Base-by-base conservation (phyloP, 768 basidiomycete species). In the Termitomyces sp. region DNA sequence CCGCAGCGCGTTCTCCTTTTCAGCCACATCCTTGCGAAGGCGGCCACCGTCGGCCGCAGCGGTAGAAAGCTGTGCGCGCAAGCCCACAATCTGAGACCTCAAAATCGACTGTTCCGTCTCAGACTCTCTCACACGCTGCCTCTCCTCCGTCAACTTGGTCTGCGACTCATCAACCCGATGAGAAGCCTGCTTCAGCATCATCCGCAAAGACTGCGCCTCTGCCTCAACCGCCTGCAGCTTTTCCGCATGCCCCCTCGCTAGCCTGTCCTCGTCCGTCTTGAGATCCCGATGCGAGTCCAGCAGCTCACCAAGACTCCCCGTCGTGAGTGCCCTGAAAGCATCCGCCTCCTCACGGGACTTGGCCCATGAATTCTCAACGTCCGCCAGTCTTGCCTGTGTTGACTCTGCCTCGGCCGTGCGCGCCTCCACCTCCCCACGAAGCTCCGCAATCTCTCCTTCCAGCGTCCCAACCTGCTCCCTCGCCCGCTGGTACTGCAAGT, bases 261-360 rank as follows among this genome's bases (percentile, higher is more conserved):
- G 61, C 27, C 91, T 83, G 63, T 92, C 91, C 68, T 97, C 93
- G 66, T 94, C 93, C 13, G 88, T 83, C 70, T 83, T 85, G 52
- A 95, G 78, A 65, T 93, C 91, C 36, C 88, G 84, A 76, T 96
- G 95, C 2, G 89, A 87, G 68, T 95, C 92, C 46, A 97, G 77
- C 20, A 97, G 78, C 68, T 95, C 85, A 24, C 93, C 94, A 3
- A 97, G 81, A 65, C 88, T 83, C 47, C 88, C 86, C 2, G 93
- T 96, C 2, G 95, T 95, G 52, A 94, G 76, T 22, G 90, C 88
- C 54, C 94, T 80, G 71, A 95, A 86, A 2, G 89, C 85, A 70
- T 97, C 95, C 3, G 94, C 93, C 76, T 98, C 94, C 73, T 95
- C 90, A 14, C 94, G 85, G 43, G 93, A 93, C 71, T 93, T 91